These are phyloP conservation scores for Aspergillus cejpii DNA, from an alignment of 2,329 filamentous ascomycete species.

Conservation along the genomic window DNA sequence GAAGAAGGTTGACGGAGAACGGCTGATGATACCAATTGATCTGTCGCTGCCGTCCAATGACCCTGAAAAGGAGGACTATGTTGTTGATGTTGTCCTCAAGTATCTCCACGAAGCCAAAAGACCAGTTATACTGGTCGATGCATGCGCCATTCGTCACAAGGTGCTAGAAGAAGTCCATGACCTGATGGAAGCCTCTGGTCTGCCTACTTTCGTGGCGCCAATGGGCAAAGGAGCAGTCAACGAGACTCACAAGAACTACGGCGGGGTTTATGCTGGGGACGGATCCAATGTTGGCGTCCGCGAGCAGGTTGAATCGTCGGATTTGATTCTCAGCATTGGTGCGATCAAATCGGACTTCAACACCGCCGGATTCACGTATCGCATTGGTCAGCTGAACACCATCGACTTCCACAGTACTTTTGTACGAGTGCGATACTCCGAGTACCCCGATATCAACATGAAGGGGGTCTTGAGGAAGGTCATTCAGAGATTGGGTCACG, in stretches of 20 bases:
- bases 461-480: slow-evolving; percentile 70
- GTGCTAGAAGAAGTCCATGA: slow-evolving; percentile 66
- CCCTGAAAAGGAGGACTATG: slow-evolving; percentile 66
- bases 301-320: slow-evolving; percentile 37
- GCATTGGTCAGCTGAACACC: slow-evolving; percentile 68
- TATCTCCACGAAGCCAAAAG: slow-evolving; percentile 65
- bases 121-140: slow-evolving; percentile 75
- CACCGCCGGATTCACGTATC: slow-evolving; percentile 71
- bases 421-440: slow-evolving; percentile 68
- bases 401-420: slow-evolving; percentile 77
- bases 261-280: slow-evolving; percentile 77
- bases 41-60: slow-evolving; percentile 60
- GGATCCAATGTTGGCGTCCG: slow-evolving; percentile 55
- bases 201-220: slow-evolving; percentile 80
- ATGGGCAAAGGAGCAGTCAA: slow-evolving; percentile 85
- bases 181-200: slow-evolving; percentile 63
- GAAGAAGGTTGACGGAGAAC: slow-evolving; percentile 66
- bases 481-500: slow-evolving; percentile 50
- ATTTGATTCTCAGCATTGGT: slow-evolving; percentile 41
- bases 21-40: slow-evolving; percentile 65
- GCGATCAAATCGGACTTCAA: slow-evolving; percentile 44
- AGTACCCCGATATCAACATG: slow-evolving; percentile 74
- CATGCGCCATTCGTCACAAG: slow-evolving; percentile 70
- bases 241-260: slow-evolving; percentile 67
- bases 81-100: slow-evolving; percentile 71